phyloP scores from a whole-genome alignment of 2,329 filamentous ascomycete species.

The Escovopsis sp. region DNA sequence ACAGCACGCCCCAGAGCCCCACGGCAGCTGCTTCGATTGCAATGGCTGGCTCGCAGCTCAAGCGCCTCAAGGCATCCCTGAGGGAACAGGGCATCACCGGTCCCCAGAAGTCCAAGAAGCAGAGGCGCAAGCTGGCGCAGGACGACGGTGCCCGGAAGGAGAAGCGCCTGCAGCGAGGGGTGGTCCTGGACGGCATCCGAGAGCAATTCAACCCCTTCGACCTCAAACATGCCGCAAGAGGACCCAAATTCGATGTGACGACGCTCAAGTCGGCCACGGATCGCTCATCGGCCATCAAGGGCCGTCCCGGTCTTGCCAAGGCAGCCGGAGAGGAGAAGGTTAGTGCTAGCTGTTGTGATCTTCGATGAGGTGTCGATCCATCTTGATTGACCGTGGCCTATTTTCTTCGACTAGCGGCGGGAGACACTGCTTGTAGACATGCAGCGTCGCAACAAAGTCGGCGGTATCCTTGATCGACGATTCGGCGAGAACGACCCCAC shows the following conservation, averaged over 20 bases:
- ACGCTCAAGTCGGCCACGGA: constrained; percentile 42
- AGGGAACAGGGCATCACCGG: constrained; percentile 80
- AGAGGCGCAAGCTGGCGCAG: constrained; percentile 60
- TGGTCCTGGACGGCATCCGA: constrained; percentile 70
- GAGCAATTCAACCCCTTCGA: constrained; percentile 98
- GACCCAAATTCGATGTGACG: constrained; percentile 74
- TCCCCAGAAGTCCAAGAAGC: constrained; percentile 89
- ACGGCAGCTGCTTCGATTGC: constrained; percentile 9
- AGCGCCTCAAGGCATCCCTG: constrained; percentile 83
- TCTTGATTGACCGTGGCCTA: constrained; percentile 4
- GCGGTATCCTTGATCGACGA: constrained; percentile 79
- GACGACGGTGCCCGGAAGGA: constrained; percentile 49
- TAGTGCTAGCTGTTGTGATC: constrained; percentile 10
- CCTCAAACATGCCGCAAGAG: constrained; percentile 62
- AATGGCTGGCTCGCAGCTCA: constrained; percentile 94
- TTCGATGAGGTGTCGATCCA: constrained; percentile 7
- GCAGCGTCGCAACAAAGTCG: constrained; percentile 76
- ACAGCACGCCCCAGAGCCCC: too few relatives aligned
- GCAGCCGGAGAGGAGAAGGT: constrained; percentile 75
- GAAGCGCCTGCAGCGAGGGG: constrained; percentile 61
- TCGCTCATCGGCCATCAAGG: constrained; percentile 39
- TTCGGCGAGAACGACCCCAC: constrained; percentile 92
- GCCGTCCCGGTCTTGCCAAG: constrained; percentile 70
- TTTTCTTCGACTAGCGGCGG: constrained; percentile 38
- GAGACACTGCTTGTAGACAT: constrained; percentile 81